Base-by-base conservation (phyloP, 2,329 filamentous ascomycete species). In the Aspergillus japonicus region DNA sequence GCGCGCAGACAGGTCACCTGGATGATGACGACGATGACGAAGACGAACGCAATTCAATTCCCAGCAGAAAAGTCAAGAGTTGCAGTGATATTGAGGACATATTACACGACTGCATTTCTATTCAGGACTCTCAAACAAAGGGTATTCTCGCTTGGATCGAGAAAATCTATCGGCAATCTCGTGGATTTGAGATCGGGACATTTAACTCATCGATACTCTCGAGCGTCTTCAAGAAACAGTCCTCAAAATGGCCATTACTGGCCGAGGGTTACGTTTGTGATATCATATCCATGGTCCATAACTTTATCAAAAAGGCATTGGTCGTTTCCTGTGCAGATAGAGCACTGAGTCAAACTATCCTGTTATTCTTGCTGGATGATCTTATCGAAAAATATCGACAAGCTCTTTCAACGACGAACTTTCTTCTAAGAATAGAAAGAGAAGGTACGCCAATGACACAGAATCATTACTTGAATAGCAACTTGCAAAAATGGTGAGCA, bases 311-410 rank as follows among this genome's bases (percentile, higher is more conserved):
- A 42, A 42, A 42, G n/a, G n/a, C n/a, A 42, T 42, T 42, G n/a
- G n/a, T 42, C n/a, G n/a, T 42, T 11, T 42, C n/a, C 35, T 42
- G 35, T 42, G n/a, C 10, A 42, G 35, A 42, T 42, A 42, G n/a
- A 42, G 35, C n/a, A 42, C 35, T 42, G 35, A 42, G n/a, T 42
- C n/a, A 42, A 42, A 42, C 10, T 11, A 42, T 42, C n/a, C 35
- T 42, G n/a, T 42, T 42, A 42, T 42, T 42, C n/a, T 42, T 42
- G n/a, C n/a, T 42, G n/a, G n/a, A 42, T 42, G n/a, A 42, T 42
- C 35, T 42, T 42, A 42, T 42, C 48, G 54, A 42, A 4, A 56
- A 16, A 52, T 47, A 59, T 62, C 29, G 47, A 50, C 35, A 62
- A 21, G 47, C 47, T 48, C 47, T 48, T 48, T 48, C 47, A 21